A percentile compares a stretch with the other conserved stretches of the same genome.
phyloP scores from a whole-genome alignment of 371 early-diverging fungal species.

The Mucor saturninus region DNA sequence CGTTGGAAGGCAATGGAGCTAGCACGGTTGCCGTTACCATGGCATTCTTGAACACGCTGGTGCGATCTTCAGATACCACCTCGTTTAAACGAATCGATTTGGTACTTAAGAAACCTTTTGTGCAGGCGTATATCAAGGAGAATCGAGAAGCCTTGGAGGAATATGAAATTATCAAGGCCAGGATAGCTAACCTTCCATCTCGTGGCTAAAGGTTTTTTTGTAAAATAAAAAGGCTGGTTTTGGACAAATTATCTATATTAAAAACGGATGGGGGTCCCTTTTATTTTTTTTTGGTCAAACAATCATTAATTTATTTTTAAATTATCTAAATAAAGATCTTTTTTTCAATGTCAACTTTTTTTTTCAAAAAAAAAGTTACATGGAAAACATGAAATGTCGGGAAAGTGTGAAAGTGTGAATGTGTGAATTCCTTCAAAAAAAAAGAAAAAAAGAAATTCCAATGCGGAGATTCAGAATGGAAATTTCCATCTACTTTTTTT shows the following conservation, averaged over 20 bases:
- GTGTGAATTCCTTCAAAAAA: too few species aligned
- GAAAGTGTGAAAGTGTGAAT: too few species aligned
- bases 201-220: background rate
- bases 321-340: too few species aligned
- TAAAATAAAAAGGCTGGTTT: background rate
- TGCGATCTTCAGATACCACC: background rate
- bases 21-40: constrained; percentile 6
- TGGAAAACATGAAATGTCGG: too few species aligned
- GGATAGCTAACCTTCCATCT: too few species aligned
- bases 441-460: background rate
- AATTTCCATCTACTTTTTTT: background rate
- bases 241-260: background rate
- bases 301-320: too few species aligned
- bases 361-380: too few species aligned
- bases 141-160: background rate
- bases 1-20: constrained; percentile 17
- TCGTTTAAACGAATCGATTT: background rate
- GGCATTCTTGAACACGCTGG: constrained; percentile 11
- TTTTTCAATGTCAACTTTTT: too few species aligned
- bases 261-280: too few species aligned
- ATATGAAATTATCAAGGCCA: too few species aligned
- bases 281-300: too few species aligned
- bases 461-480: background rate
- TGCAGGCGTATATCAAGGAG: constrained; percentile 5
- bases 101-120: constrained; percentile 12